Evolutionary conservation across 2,329 filamentous ascomycete genomes (phyloP), one percentile per base, ranked within the genome.

Genomic region (Meredithiella fracta): DNA sequence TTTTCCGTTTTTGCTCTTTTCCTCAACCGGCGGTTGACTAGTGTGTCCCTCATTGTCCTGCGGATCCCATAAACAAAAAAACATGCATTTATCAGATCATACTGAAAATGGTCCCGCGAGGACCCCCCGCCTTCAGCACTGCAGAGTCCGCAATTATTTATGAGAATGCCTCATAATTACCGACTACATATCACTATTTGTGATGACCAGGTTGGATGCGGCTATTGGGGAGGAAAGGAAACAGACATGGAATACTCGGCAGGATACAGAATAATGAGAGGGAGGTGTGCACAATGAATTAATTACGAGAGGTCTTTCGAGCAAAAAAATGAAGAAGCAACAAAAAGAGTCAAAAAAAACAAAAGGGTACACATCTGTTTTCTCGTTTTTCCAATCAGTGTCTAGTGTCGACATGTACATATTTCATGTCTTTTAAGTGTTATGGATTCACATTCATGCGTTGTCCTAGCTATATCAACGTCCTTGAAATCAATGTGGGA

Each of bases 231-330:
- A 23, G 25, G 8, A 15, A 22, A 14, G 17, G 17, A 8, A 49
- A 49, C 22, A 25, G 23, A 2, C 22, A 49, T 23, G 44, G 44
- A 49, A 49, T 49, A 49, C 20, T 22, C 11, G 44, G 22, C 20
- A 25, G 44, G 44, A 49, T 15, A 8, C 23, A 26, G 20, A 49
- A 49, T 49, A 9, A 49, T 49, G 9, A 42, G 17, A 42, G 44
- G 44, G 55, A 15, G 8, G 23, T 51, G 55, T 42, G 55, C 51
- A 51, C 54, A 51, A 57, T 57, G 55, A 57, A 57, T 57, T 57
- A 51, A 57, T 57, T 57, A 57, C 55, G 51, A 54, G 51, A 57
- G 55, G 55, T 57, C 51, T 57, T 57, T 54, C 44, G 51, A 57
- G 44, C 47, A 47, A 56, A 38, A 56, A 58, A 29, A 58, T 52